phyloP scores from a whole-genome alignment of 176 grass and related monocot species.

The Carex myosuroides region DNA sequence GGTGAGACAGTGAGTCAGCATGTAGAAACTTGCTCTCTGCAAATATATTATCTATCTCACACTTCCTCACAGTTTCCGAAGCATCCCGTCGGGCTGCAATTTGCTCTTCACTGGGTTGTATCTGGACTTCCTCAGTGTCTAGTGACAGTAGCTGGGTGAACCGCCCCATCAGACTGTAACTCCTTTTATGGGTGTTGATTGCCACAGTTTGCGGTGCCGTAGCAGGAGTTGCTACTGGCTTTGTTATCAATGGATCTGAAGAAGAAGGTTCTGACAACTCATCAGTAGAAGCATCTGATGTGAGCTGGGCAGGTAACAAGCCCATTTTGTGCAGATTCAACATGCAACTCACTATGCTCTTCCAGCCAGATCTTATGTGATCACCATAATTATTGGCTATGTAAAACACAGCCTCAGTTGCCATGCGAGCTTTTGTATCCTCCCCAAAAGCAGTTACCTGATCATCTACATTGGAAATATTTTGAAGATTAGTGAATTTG shows the following conservation, averaged over 20 bases:
- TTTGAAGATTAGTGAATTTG: constrained; percentile 81
- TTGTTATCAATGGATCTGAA: constrained; percentile 43
- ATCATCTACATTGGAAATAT: constrained; percentile 55
- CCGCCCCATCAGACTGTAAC: constrained; percentile 84
- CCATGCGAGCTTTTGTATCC: constrained; percentile 90
- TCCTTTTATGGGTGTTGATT: constrained; percentile 50
- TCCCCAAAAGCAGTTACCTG: constrained; percentile 75
- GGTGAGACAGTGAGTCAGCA: constrained; percentile 69
- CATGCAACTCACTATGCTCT: constrained; percentile 84
- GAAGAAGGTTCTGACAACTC: constrained; percentile 42
- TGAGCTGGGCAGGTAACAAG: constrained; percentile 58
- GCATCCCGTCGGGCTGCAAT: constrained; percentile 68
- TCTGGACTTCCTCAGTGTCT: constrained; percentile 72
- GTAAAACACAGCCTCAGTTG: constrained; percentile 81
- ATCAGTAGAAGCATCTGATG: constrained; percentile 48
- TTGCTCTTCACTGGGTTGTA: constrained; percentile 81
- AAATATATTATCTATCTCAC: constrained; percentile 80
- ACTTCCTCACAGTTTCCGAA: constrained; percentile 71
- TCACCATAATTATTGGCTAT: constrained; percentile 91
- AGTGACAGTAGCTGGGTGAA: constrained; percentile 81
- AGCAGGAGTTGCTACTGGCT: constrained; percentile 32
- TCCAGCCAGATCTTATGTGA: constrained; percentile 73
- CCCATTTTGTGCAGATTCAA: constrained; percentile 78
- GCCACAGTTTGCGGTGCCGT: constrained; percentile 38
- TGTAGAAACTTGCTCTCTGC: constrained; percentile 94